Conservation (phyloP, 2,329 filamentous ascomycete species). For the Chaetomium globosum region DNA sequence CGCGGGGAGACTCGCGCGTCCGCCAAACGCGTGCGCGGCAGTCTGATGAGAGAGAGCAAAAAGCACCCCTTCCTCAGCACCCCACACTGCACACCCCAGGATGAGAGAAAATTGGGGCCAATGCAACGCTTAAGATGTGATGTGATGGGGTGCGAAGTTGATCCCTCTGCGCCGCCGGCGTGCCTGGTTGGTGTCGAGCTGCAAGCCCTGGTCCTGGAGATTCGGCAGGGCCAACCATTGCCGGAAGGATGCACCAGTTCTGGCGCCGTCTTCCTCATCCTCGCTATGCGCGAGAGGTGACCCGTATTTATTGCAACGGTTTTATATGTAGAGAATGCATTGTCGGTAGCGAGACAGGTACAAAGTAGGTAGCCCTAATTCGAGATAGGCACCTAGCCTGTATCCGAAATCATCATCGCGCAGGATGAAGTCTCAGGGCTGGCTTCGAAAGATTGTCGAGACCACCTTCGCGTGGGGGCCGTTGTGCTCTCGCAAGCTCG, state of each 20-base stretch:
- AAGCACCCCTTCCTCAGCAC: not conserved
- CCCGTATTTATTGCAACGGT: not conserved
- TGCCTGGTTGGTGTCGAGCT: conserved; percentile 25
- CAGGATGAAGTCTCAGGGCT: too few relatives aligned
- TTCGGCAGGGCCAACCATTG: conserved; percentile 5
- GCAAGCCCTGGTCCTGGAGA: conserved; percentile 15
- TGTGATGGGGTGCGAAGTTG: conserved; percentile 22
- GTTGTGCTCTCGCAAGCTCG: not conserved
- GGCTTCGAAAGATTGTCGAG: not conserved
- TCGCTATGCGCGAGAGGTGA: not conserved
- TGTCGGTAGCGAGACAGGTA: not conserved
- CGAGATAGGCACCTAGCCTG: not conserved
- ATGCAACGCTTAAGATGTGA: conserved; percentile 30
- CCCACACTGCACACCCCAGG: conserved; percentile 3
- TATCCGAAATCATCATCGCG: not conserved
- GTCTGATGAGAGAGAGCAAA: not conserved
- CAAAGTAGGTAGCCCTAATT: not conserved
- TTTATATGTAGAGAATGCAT: not conserved
- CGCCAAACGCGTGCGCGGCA: conserved; percentile 2
- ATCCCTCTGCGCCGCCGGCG: conserved; percentile 25
- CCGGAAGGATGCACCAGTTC: not conserved
- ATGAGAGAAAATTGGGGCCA: conserved; percentile 23
- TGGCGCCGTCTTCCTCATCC: not conserved
- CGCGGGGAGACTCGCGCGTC: conserved; percentile 4
- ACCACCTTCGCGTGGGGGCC: not conserved